Evolutionary conservation across 768 basidiomycete species (phyloP).

Genomic region (Suillus hirtellus): DNA sequence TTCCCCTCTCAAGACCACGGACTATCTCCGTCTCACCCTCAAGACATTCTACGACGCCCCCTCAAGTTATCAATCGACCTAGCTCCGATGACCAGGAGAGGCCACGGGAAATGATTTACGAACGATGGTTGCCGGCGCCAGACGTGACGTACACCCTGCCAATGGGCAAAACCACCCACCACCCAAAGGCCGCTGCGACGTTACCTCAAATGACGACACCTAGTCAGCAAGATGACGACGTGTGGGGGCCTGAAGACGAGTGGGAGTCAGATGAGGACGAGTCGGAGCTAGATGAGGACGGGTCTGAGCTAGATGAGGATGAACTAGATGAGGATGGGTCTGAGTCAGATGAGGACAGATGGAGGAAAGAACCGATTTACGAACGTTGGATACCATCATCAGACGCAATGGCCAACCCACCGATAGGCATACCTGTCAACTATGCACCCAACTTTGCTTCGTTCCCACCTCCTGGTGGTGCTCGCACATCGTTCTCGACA

Average conservation of each 20-base stretch:
- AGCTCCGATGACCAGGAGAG: conserved; percentile 63
- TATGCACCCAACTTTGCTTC: neutral
- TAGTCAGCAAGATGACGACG: no score
- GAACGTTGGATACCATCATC: neutral
- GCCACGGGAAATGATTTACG: conserved; percentile 46
- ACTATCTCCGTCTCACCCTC: conserved; percentile 44
- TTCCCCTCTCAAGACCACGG: conserved; percentile 46
- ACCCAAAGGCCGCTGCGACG: conserved; percentile 27
- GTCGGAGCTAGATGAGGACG: no score
- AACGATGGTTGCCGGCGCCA: conserved; percentile 64
- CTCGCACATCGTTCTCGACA: no score
- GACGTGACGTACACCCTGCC: conserved; percentile 37
- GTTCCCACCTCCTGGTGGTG: no score
- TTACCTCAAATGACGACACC: no score
- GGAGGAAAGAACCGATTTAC: neutral
- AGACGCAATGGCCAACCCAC: neutral
- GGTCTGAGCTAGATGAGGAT: no score
- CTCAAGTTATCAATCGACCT: conserved; percentile 58
- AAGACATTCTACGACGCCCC: conserved; percentile 44
- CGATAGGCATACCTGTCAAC: neutral
- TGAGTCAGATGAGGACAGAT: no score
- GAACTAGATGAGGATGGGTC: no score
- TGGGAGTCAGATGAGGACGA: no score
- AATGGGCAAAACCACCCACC: conserved; percentile 28
- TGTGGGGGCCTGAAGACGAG: no score